phyloP scores from a whole-genome alignment of 2,329 filamentous ascomycete genomes.

The Penicillium concentricum region DNA sequence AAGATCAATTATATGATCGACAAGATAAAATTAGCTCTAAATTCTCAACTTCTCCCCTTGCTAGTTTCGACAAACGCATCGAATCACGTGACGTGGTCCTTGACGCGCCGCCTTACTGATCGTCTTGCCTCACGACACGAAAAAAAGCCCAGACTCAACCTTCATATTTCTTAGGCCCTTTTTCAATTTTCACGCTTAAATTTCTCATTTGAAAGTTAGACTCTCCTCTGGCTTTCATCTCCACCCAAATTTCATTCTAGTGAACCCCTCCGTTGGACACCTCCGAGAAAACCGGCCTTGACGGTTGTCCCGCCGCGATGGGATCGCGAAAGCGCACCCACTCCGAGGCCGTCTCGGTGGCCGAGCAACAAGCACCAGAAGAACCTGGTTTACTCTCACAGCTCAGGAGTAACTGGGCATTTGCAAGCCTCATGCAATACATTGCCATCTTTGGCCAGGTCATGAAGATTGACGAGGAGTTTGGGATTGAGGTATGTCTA shows the following conservation, averaged over 20 bases:
- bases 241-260: background rate
- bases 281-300: slow-evolving; percentile 27
- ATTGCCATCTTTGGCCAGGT: slow-evolving; percentile 85
- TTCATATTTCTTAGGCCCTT: slow-evolving; percentile 2
- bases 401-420: slow-evolving; percentile 91
- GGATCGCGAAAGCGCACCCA: slow-evolving; percentile 56
- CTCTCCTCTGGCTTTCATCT: slow-evolving; percentile 1
- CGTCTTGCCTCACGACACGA: slow-evolving; percentile 30
- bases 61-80: slow-evolving; percentile 14
- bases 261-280: slow-evolving; percentile 1
- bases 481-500: slow-evolving; percentile 78
- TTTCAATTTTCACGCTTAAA: background rate
- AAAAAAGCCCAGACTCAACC: slow-evolving; percentile 12
- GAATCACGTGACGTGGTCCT: slow-evolving; percentile 32
- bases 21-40: background rate
- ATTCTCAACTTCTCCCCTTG: background rate
- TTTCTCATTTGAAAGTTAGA: background rate
- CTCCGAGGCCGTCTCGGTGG: slow-evolving; percentile 56
- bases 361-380: slow-evolving; percentile 38
- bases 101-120: slow-evolving; percentile 33
- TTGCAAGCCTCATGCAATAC: slow-evolving; percentile 91
- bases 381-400: slow-evolving; percentile 56
- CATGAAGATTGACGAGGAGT: slow-evolving; percentile 83
- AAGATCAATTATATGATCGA: background rate
- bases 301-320: slow-evolving; percentile 44